Base-by-base conservation (phyloP, 179 eudicot species). In the Spergularia azorica region DNA sequence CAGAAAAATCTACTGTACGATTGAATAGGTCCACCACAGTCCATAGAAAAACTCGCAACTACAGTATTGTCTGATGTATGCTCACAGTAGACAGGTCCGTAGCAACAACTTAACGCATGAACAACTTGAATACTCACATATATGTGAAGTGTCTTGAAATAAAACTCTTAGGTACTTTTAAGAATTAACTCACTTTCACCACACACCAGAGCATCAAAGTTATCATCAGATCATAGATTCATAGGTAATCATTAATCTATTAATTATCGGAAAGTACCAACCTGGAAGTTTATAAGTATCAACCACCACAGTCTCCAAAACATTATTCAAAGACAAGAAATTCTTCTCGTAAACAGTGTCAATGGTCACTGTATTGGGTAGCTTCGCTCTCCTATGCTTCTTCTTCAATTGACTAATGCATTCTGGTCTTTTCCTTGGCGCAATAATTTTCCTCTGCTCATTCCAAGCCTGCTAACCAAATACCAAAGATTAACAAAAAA, bases 341-440 rank as follows among this genome's bases (percentile, higher is more conserved):
- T 89, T 94, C 85, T 92, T 94, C 84, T 90, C 97, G 48, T 87
- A 87, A 50, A 92, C 83, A 0, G 91, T 89, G 79, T 94, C 97
- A 46, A 94, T 87, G 0, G 98, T 89, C 14, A 90, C 87, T 0
- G 92, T 87, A 82, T 80, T 88, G 0, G 88, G 82, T 43, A 92
- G 94, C 85, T 83, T 92, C 15, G 77, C 76, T 81, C 91, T 84
- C 87, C 78, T 88, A 69, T 90, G 89, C 55, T 85, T 88, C 87
- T 87, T 90, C 78, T 87, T 88, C 82, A 94, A 71, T 71, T 84
- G 84, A 70, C 59, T 87, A 60, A 92, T 83, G 74, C 86, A 88
- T 51, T 94, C 94, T 1, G 95, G 90, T 74, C 86, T 86, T 76
- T 87, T 90, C 81, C 85, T 89, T 0, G 87, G 90, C 41, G 90